Base-by-base conservation (phyloP, 2,329 filamentous ascomycete genomes). In the Diaporthe sp. region DNA sequence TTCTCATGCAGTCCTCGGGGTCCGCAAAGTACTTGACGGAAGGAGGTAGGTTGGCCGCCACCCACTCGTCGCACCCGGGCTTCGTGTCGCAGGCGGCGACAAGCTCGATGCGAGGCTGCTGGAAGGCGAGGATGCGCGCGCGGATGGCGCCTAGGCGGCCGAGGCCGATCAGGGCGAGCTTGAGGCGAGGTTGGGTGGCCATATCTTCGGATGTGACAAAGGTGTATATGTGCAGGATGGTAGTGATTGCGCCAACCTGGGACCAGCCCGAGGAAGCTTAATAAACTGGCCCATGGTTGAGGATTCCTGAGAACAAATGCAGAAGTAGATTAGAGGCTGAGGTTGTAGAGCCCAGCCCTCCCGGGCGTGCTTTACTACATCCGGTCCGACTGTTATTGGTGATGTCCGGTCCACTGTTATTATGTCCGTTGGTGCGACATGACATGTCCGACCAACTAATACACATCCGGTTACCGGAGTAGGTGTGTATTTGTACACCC, bases 61-160 rank as follows among this genome's bases (percentile, higher is more conserved):
- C 80, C 81, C 82, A 83, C 68, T 80, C 75, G 56, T 79, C 80
- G 39, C 74, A 79, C 4, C 80, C 81, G 17, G 80, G 78, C 66
- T 82, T 82, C 27, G 80, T 81, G 71, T 82, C 80, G 73, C 81
- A 82, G 32, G 78, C 81, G 19, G 81, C 80, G 42, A 82, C 79
- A 15, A 82, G 77, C 73, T 83, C 80, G 69, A 82, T 80, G 22
- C 81, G 81, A 70, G 81, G 82, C 75, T 82, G 81, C 53, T 81
- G 78, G 68, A 80, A 81, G 47, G 79, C 79, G 53, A 83, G 78
- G 69, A 83, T 83, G 55, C 77, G 77, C 17, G 81, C 81, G 30
- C 80, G 82, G 56, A 83, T 77, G 63, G 73, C 75, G 30, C 80
- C 80, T 7, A 81, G 76, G 35, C 79, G 80, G 71, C 80, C 80